Conservation (phyloP, 768 basidiomycete genomes). For the Fomitopsis serialis region DNA sequence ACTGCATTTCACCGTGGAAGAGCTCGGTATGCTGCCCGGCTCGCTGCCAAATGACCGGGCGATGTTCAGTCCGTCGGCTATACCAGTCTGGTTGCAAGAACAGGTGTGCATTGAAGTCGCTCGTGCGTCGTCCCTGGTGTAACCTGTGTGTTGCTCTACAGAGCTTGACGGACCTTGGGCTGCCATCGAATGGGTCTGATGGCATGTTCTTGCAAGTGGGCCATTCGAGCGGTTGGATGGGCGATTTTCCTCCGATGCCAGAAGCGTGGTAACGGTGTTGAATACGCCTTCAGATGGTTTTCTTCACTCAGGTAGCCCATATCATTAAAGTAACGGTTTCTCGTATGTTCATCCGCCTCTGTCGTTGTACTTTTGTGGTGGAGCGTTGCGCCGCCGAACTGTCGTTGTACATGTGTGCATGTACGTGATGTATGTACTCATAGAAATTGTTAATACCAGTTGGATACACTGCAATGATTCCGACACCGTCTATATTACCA, state of each 20-base stretch:
- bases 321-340: no score
- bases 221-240: slow-evolving; percentile 68
- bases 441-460: no score
- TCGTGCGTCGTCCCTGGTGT: slow-evolving; percentile 1
- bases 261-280: slow-evolving; percentile 80
- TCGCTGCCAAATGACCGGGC: slow-evolving; percentile 38
- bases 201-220: slow-evolving; percentile 80
- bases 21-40: slow-evolving; percentile 64
- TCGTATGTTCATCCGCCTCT: no score
- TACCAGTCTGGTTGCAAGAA: slow-evolving; percentile 92
- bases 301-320: no score
- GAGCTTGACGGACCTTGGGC: slow-evolving; percentile 84
- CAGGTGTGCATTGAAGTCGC: slow-evolving; percentile 46
- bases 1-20: slow-evolving; percentile 77
- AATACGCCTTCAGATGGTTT: no score
- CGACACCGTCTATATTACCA: no score
- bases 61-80: slow-evolving; percentile 71
- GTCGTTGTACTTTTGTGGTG: no score
- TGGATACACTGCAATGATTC: no score
- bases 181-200: slow-evolving; percentile 90
- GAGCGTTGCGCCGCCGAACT: no score
- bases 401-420: no score
- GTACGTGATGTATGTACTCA: no score
- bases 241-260: slow-evolving; percentile 71
- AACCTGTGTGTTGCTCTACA: slow-evolving; percentile 24